Evolutionary conservation across 2,329 filamentous ascomycete species (phyloP).

Genomic region (Alternaria triticina): DNA sequence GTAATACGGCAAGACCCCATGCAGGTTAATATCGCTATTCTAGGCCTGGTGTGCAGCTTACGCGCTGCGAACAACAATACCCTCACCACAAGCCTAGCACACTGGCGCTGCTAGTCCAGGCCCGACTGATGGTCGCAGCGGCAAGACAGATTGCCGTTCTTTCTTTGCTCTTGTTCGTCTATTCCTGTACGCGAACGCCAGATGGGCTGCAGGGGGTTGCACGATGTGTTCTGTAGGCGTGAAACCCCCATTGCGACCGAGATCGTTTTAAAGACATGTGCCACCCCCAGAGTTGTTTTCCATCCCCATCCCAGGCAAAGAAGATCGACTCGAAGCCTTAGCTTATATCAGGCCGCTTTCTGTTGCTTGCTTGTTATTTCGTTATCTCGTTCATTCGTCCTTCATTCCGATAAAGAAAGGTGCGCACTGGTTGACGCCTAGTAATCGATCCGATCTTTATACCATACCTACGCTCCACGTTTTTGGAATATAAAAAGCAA

Average conservation of each 20-base stretch:
- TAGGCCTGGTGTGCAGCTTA: constrained; percentile 26
- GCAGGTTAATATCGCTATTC: constrained; percentile 26
- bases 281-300: constrained; percentile 25
- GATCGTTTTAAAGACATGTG: constrained; percentile 44
- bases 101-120: constrained; percentile 5
- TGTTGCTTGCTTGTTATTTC: constrained; percentile 12
- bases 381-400: constrained; percentile 26
- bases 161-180: constrained; percentile 13
- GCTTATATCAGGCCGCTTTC: constrained; percentile 20
- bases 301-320: constrained; percentile 22
- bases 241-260: constrained; percentile 41
- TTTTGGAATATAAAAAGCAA: background rate
- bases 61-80: constrained; percentile 32
- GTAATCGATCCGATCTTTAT: constrained; percentile 6
- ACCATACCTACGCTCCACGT: background rate
- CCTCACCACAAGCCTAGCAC: constrained; percentile 11
- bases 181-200: constrained; percentile 9
- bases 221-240: constrained; percentile 19
- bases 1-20: constrained; percentile 9
- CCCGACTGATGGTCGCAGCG: constrained; percentile 21
- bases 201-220: constrained; percentile 9
- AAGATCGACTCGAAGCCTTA: constrained; percentile 6
- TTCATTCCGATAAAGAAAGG: constrained; percentile 30
- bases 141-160: constrained; percentile 28
- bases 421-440: constrained; percentile 39